These are phyloP conservation scores for Spathaspora arborariae DNA, from an alignment of 805 yeast genomes.

Conservation along the genomic window DNA sequence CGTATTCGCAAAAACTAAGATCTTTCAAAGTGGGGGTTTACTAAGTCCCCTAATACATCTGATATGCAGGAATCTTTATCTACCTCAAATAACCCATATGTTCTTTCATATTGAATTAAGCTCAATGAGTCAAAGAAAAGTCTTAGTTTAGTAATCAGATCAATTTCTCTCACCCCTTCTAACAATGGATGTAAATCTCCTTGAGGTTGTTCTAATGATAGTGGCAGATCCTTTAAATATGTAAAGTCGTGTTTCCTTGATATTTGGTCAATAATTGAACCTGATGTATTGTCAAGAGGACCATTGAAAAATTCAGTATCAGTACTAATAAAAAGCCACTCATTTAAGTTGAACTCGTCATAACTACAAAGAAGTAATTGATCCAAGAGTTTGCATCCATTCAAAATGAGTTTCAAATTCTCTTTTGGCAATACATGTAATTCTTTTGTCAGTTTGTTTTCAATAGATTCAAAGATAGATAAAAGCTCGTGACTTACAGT, in stretches of 20 bases:
- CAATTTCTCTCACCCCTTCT: slow-evolving; percentile 36
- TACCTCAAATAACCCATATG: slow-evolving; percentile 44
- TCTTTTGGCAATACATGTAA: slow-evolving; percentile 25
- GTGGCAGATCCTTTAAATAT: slow-evolving; percentile 30
- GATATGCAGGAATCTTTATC: slow-evolving; percentile 42
- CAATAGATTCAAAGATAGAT: slow-evolving; percentile 40
- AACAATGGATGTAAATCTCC: slow-evolving; percentile 42
- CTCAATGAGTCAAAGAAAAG: slow-evolving; percentile 66
- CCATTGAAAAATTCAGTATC: slow-evolving; percentile 33
- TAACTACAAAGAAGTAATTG: slow-evolving; percentile 59
- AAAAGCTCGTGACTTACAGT: slow-evolving; percentile 60
- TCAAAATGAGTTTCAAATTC: slow-evolving; percentile 43
- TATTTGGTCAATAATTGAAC: slow-evolving; percentile 45
- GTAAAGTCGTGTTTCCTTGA: slow-evolving; percentile 29
- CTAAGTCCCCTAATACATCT: slow-evolving; percentile 54
- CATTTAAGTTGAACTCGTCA: slow-evolving; percentile 74
- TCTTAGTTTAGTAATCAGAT: slow-evolving; percentile 45
- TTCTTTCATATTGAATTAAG: slow-evolving; percentile 60
- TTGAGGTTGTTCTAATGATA: slow-evolving; percentile 32
- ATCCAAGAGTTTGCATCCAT: slow-evolving; percentile 77
- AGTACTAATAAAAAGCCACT: slow-evolving; percentile 84
- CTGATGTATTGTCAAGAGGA: slow-evolving; percentile 3
- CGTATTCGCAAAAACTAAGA: background rate
- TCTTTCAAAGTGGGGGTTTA: background rate
- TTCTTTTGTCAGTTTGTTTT: slow-evolving; percentile 21